Percentiles rank a stretch among this genome's conserved stretches.
These are phyloP conservation scores for Astragalus membranaceus DNA, from an alignment of 306 rosid genomes.

Conservation along the genomic window DNA sequence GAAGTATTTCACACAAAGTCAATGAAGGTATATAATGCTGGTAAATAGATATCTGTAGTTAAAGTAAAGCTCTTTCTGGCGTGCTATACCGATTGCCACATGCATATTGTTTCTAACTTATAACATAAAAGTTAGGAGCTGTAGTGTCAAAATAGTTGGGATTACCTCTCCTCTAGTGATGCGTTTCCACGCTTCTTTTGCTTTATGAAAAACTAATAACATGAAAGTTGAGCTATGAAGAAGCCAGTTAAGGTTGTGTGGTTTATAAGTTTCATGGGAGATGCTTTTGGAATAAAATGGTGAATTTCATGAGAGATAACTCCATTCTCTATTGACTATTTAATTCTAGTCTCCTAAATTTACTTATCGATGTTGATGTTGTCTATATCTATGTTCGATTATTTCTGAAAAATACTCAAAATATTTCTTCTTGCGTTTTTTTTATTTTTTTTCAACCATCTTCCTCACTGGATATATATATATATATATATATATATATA, in stretches of 20 bases:
- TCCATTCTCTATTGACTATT: not conserved
- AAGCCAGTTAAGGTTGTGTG: not conserved
- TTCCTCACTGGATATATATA: not conserved
- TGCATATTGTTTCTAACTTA: not conserved
- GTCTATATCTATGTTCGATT: not conserved
- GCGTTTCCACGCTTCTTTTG: too few species aligned
- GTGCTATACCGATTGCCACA: not conserved
- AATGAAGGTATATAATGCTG: constrained; percentile 42
- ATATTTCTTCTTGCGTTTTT: not conserved
- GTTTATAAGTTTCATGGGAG: not conserved
- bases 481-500: too few species aligned
- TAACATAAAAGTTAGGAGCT: not conserved
- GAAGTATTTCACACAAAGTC: constrained; percentile 32
- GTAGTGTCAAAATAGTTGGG: too few species aligned
- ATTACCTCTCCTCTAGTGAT: too few species aligned
- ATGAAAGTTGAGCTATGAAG: not conserved
- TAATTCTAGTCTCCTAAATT: too few species aligned
- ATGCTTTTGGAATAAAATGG: not conserved
- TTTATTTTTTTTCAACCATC: not conserved
- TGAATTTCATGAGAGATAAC: not conserved
- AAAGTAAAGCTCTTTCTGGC: not conserved
- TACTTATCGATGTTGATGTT: not conserved
- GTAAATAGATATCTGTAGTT: constrained; percentile 5
- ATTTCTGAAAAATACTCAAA: not conserved
- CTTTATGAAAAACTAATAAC: too few species aligned